These are phyloP conservation scores for Calendula officinalis DNA, from an alignment of 129 eudicot species.

Conservation along the genomic window DNA sequence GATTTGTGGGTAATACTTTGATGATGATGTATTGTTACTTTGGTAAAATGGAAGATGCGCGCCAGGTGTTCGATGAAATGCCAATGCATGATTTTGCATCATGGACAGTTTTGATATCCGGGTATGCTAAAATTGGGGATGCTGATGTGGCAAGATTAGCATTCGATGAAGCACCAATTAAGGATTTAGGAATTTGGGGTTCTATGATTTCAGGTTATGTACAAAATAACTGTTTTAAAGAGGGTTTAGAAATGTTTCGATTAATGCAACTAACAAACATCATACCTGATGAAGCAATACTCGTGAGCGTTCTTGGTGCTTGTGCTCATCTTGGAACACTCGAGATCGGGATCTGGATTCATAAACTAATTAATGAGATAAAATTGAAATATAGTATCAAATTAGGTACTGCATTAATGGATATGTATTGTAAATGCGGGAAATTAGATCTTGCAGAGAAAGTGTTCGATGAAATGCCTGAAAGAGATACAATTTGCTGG, in stretches of 20 bases:
- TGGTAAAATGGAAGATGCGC: conserved; percentile 43
- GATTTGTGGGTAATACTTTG: conserved; percentile 53
- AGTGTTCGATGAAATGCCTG: conserved; percentile 49
- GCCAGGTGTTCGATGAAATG: conserved; percentile 53
- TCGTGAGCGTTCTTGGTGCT: conserved; percentile 53
- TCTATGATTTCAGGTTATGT: conserved; percentile 64
- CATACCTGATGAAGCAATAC: conserved; percentile 51
- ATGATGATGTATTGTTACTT: conserved; percentile 39
- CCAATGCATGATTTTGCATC: conserved; percentile 42
- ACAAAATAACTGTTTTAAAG: conserved; percentile 59
- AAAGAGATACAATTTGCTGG: conserved; percentile 60
- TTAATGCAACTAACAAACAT: conserved; percentile 41
- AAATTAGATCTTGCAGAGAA: conserved; percentile 49
- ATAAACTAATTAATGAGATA: conserved; percentile 30
- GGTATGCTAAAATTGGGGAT: conserved; percentile 50
- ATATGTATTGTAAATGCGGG: conserved; percentile 79
- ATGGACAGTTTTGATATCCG: conserved; percentile 61
- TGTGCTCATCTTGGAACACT: conserved; percentile 65
- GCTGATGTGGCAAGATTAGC: conserved; percentile 40
- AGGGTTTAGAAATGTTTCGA: conserved; percentile 57
- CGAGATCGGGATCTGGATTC: conserved; percentile 65
- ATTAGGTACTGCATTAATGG: conserved; percentile 59
- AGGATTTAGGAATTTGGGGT: conserved; percentile 67
- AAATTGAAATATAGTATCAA: conserved; percentile 24
- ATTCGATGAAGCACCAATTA: conserved; percentile 51